A percentile compares a stretch with the other conserved stretches of the same genome.
Evolutionary conservation across 257 asterid species (phyloP).

Genomic region (Ophiorrhiza pumila): DNA sequence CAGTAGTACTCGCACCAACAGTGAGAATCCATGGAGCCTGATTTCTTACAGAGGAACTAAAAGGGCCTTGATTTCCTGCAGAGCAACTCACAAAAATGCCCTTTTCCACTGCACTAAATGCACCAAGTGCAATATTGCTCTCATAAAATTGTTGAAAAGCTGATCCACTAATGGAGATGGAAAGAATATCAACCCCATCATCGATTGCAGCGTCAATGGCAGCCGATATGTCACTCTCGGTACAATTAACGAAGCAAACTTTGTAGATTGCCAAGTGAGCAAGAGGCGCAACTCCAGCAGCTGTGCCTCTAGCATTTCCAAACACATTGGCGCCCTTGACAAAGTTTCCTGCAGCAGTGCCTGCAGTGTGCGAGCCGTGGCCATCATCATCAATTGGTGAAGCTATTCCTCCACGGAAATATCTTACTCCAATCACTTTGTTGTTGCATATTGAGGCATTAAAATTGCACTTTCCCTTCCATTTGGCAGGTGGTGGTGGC

Average conservation of each 20-base stretch:
- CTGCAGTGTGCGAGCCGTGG: slow-evolving; percentile 12
- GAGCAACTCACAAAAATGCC: slow-evolving; percentile 23
- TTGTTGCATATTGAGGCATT: slow-evolving; percentile 9
- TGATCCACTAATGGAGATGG: slow-evolving; percentile 14
- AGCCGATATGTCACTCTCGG: slow-evolving; percentile 7
- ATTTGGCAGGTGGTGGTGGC: slow-evolving; percentile 13
- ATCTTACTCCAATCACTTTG: slow-evolving; percentile 12
- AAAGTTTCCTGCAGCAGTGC: slow-evolving; percentile 18
- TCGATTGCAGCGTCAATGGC: slow-evolving; percentile 13
- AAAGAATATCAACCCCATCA: slow-evolving; percentile 19
- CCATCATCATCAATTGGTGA: background rate
- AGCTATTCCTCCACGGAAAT: background rate
- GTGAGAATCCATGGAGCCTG: slow-evolving; percentile 22
- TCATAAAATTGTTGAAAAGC: background rate
- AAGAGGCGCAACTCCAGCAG: slow-evolving; percentile 15
- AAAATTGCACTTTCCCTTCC: slow-evolving; percentile 15
- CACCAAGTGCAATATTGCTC: slow-evolving; percentile 13
- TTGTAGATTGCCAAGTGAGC: slow-evolving; percentile 22
- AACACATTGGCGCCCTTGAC: slow-evolving; percentile 15
- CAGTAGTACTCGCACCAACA: slow-evolving; percentile 11
- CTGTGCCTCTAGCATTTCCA: slow-evolving; percentile 22
- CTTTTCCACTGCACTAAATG: slow-evolving; percentile 15
- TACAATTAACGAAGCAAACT: slow-evolving; percentile 7
- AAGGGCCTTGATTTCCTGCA: slow-evolving; percentile 12
- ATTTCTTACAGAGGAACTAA: background rate